phyloP scores from a whole-genome alignment of 139 green algal genomes.

The Chlorella sorokiniana region DNA sequence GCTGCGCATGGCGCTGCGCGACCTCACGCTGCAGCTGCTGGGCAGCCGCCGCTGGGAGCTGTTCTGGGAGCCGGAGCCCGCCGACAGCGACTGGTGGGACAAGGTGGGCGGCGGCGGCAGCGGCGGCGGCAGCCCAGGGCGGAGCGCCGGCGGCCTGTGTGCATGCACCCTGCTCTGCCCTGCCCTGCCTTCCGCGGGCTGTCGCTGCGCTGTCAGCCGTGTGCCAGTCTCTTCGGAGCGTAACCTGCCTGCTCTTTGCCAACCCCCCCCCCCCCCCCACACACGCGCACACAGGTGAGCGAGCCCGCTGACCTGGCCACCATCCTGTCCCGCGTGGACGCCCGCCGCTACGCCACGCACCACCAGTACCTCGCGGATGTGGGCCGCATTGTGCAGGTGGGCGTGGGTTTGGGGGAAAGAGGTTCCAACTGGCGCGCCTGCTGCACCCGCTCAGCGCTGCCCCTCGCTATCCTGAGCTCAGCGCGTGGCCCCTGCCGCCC shows the following conservation, averaged over 20 bases:
- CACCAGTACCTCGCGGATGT: conserved; percentile 71
- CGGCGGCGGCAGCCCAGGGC: no score
- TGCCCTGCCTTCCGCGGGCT: no score
- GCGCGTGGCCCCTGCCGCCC: not conserved
- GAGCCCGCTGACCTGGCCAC: conserved; percentile 79
- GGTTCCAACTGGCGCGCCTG: not conserved
- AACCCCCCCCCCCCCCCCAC: not conserved
- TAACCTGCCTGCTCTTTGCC: not conserved
- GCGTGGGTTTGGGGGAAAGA: not conserved
- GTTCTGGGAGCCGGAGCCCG: conserved; percentile 59
- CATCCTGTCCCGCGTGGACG: conserved; percentile 71
- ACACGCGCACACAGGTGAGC: conserved; percentile 7
- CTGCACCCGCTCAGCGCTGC: no score
- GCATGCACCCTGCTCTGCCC: not conserved
- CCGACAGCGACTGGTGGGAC: conserved; percentile 60
- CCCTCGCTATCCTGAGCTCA: no score
- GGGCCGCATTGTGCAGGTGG: conserved; percentile 54
- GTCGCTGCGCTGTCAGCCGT: no score
- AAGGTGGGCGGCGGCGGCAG: conserved; percentile 15
- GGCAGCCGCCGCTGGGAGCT: conserved; percentile 56
- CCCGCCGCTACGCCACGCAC: conserved; percentile 59
- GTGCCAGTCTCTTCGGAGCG: no score
- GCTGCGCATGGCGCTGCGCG: conserved; percentile 74
- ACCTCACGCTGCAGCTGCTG: conserved; percentile 63
- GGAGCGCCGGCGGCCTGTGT: not conserved